Percentiles rank a stretch among this genome's conserved stretches.
phyloP scores from a whole-genome alignment of 1,139 yeast species.

The Blastobotrys arbuscula region DNA sequence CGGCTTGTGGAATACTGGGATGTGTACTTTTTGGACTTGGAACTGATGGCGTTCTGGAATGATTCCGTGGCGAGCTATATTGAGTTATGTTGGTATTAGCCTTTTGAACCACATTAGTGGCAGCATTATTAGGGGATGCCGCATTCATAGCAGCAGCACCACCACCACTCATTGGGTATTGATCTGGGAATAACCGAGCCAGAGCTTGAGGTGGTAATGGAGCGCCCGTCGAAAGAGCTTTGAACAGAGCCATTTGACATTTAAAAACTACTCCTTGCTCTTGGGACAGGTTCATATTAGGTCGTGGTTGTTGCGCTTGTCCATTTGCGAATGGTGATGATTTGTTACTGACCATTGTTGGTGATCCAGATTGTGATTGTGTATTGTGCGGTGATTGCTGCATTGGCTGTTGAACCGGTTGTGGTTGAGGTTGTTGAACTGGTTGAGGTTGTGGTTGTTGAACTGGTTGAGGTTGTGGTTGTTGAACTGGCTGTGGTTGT shows the following conservation, averaged over 20 bases:
- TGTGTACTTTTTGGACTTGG: background rate
- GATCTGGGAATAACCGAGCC: constrained; percentile 32
- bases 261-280: constrained; percentile 51
- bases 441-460: constrained; percentile 7
- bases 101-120: constrained; percentile 5
- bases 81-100: background rate
- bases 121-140: constrained; percentile 15
- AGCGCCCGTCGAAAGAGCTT: constrained; percentile 63
- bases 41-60: constrained; percentile 2
- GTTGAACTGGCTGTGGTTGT: constrained; percentile 23
- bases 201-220: constrained; percentile 51
- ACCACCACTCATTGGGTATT: constrained; percentile 11
- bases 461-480: constrained; percentile 17
- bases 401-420: constrained; percentile 8
- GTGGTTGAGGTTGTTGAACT: background rate
- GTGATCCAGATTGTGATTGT: constrained; percentile 1
- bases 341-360: constrained; percentile 20
- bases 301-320: constrained; percentile 14
- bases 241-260: constrained; percentile 69
- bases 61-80: background rate
- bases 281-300: constrained; percentile 27
- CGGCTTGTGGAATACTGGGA: constrained; percentile 16
- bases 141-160: constrained; percentile 11
- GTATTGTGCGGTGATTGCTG: background rate
- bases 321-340: constrained; percentile 14